phyloP scores from a whole-genome alignment of 208 protist genomes.

The Leishmania aethiopica region DNA sequence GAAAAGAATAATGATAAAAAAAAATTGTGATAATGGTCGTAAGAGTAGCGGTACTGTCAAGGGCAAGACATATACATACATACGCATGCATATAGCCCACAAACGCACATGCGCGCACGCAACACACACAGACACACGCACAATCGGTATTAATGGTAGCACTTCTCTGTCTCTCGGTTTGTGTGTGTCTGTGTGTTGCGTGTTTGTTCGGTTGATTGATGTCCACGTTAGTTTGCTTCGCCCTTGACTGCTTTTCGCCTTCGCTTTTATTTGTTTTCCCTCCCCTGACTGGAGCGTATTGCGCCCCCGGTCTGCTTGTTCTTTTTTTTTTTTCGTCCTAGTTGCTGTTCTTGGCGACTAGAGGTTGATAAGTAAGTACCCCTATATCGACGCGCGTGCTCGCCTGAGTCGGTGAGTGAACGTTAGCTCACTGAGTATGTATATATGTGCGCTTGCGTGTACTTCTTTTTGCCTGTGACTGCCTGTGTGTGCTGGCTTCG shows the following conservation, averaged over 20 bases:
- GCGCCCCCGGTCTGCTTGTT: neutral
- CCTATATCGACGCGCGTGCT: neutral
- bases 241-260: neutral
- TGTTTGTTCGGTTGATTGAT: neutral
- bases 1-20: constrained; percentile 5
- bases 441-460: neutral
- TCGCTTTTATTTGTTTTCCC: neutral
- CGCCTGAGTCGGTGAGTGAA: neutral
- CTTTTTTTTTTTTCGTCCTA: neutral
- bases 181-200: neutral
- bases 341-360: neutral
- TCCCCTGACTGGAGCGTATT: neutral
- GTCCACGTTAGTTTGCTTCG: neutral
- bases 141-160: neutral
- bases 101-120: neutral
- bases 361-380: neutral
- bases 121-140: neutral
- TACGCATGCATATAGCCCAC: neutral
- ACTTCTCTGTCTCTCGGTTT: neutral
- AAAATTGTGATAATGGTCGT: neutral
- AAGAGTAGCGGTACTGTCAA: neutral
- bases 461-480: neutral
- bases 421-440: neutral
- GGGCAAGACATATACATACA: neutral
- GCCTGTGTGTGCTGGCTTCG: neutral